Base-by-base conservation (phyloP, 2,329 filamentous ascomycete species). In the Colletotrichum paranaense region DNA sequence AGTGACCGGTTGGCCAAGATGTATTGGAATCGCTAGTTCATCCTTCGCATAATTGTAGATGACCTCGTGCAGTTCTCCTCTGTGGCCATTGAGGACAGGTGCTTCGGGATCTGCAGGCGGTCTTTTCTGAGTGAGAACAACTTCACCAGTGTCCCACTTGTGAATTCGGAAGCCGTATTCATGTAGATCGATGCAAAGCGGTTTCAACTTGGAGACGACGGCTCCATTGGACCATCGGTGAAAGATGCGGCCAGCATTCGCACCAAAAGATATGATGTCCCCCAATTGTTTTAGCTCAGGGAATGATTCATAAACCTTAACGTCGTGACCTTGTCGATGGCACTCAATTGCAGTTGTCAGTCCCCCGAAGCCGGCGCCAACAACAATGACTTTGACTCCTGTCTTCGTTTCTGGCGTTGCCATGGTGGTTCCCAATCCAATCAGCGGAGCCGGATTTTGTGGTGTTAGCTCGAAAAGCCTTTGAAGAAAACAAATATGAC, bases 331-430 rank as follows among this genome's bases (percentile, higher is more conserved):
- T 75, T 92, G 88, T 19, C 89, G 86, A 74, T 88, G 86, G 77
- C 89, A 91, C 80, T 92, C 90, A 74, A 92, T 90, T 55, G 90
- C 90, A 22, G 90, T 88, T 7, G 89, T 89, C 32, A 92, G 84
- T 19, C 90, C 90, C 49, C 89, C 90, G 72, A 92, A 92, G 24
- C 90, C 90, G 14, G 52, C 42, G 19, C 42, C 42, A 11, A 49
- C 42, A 11, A 49, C 42, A 49, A 49, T n/a, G 42, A 49, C 8
- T 22, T 49, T 49, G 19, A 49, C 8, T 22, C 42, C 42, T n/a
- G 42, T 49, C 42, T 49, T 49, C 42, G 42, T 49, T 49, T 49
- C 19, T 19, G 19, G 19, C 42, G 8, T 49, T 19, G 42, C 19
- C 42, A 49, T 49, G 7, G 8, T 49, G 19, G 19, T 9, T 49